Evolutionary conservation across 2,329 filamentous ascomycete genomes (phyloP), one percentile per base, ranked within the genome.

Genomic region (Trichoderma pleuroti): DNA sequence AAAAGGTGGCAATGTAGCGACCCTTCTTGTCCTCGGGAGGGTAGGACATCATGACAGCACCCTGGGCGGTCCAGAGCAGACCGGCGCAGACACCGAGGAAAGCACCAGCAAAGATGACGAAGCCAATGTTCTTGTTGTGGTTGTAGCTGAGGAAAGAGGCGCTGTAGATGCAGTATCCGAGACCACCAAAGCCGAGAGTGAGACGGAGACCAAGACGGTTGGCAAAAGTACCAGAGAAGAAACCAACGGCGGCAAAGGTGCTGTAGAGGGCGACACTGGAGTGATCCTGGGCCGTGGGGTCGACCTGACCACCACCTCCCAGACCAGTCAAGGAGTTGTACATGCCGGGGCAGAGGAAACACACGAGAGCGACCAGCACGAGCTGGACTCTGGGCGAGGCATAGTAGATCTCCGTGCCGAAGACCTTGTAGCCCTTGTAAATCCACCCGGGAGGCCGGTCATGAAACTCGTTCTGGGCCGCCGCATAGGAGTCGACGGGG

Each of bases 21-120:
- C 94, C 94, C 85, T 97, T 97, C 74, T 89, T 88, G 39, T 88
- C 81, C 82, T 97, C 94, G 24, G 87, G 85, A 2, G 94, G 94
- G 80, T 97, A 97, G 52, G 92, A 90, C 89, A 97, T 95, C 91
- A 95, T 94, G 77, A 95, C 93, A 71, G 92, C 90, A 72, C 93
- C 92, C 81, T 95, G 92, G 1, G 91, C 93, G 39, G 91, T 91
- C 93, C 93, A 96, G 46, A 96, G 85, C 49, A 95, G 85, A 77
- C 91, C 92, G 60, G 93, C 93, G 77, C 92, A 94, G 70, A 93
- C 83, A 80, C 93, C 93, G 60, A 94, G 88, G 72, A 93, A 86
- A 18, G 90, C 90, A 74, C 93, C 93, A 7, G 92, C 88, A 75
- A 94, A 94, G 75, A 92, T 88, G 78, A 90, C 89, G 81, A 93